Evolutionary conservation across 257 asterid genomes (phyloP), one percentile per base, ranked within the genome.

Genomic region (Penstemon barbatus): DNA sequence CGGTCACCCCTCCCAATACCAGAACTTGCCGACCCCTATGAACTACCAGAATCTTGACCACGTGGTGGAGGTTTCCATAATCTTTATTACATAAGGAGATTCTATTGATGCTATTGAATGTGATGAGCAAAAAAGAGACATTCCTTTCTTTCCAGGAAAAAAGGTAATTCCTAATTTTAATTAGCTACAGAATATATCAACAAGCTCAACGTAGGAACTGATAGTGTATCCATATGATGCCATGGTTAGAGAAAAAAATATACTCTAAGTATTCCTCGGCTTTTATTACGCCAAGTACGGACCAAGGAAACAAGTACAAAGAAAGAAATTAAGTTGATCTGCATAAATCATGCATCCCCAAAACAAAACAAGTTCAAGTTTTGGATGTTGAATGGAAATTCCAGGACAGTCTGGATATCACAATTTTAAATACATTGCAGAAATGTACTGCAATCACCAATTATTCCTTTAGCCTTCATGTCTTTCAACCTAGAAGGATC

Each of bases 401-500:
- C 60, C 71, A 50, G 51, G 41, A 44, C 54, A 64, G 5, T 56
- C 60, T 55, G 50, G 58, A 62, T 54, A 71, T 12, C 50, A 61
- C 57, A 53, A 45, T 57, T 73, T 53, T 55, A 37, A 66, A 39
- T 44, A 66, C 51, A 52, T 11, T 62, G 66, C 68, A 57, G 70
- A 39, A 72, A 40, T 40, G 61, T 59, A 50, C 51, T 8, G 51
- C 33, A 74, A 36, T 8, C 13, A 59, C 45, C 48, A 9, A 71
- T 80, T 79, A 77, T 70, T 79, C 18, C n/a, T 63, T 4, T n/a
- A 54, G 15, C 49, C 54, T 70, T 57, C 61, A 61, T 0, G 36
- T 3, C 15, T 33, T 33, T 18, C 46, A 6, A 40, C 41, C 49
- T 60, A 60, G 36, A 69, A 15, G 51, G 44, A 39, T 79, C 74